Conservation (phyloP, 2,329 filamentous ascomycete genomes). For the Lasiodiplodia theobromae region DNA sequence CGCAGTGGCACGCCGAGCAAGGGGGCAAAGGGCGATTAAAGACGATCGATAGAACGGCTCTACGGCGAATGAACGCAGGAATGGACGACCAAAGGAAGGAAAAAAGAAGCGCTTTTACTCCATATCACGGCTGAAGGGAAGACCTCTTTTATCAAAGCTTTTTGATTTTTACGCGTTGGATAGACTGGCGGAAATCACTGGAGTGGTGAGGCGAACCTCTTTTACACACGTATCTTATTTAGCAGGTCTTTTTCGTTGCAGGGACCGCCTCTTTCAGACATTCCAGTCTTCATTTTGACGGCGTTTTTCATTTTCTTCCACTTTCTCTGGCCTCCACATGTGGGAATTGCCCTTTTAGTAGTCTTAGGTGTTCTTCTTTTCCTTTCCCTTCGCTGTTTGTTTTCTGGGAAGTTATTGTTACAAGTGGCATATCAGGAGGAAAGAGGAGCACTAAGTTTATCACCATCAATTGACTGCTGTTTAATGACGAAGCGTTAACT, state of each 20-base stretch:
- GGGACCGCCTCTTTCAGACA: not conserved
- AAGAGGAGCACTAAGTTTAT: not conserved
- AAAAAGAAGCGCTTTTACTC: not conserved
- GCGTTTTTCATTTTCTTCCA: conserved; percentile 1
- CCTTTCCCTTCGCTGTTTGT: not conserved
- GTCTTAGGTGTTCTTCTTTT: not conserved
- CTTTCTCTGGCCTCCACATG: not conserved
- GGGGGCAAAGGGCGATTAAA: conserved; percentile 30
- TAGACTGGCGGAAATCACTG: conserved; percentile 16
- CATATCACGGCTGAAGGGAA: conserved; percentile 13
- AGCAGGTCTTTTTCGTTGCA: not conserved
- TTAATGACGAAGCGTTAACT: not conserved
- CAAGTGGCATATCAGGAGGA: not conserved
- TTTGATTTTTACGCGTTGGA: conserved; percentile 14
- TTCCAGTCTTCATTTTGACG: not conserved
- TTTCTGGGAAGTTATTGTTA: not conserved
- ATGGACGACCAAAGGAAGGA: not conserved
- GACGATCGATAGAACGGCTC: not conserved
- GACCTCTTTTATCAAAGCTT: not conserved
- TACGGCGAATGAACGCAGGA: not conserved
- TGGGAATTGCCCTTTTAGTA: not conserved
- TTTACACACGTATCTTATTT: conserved; percentile 7
- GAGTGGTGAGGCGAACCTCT: not conserved
- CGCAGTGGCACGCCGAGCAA: conserved; percentile 23
- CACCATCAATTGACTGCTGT: not conserved